Evolutionary conservation across 768 basidiomycete genomes (phyloP), one percentile per base, ranked within the genome.

Genomic region (Scleroderma bovista): DNA sequence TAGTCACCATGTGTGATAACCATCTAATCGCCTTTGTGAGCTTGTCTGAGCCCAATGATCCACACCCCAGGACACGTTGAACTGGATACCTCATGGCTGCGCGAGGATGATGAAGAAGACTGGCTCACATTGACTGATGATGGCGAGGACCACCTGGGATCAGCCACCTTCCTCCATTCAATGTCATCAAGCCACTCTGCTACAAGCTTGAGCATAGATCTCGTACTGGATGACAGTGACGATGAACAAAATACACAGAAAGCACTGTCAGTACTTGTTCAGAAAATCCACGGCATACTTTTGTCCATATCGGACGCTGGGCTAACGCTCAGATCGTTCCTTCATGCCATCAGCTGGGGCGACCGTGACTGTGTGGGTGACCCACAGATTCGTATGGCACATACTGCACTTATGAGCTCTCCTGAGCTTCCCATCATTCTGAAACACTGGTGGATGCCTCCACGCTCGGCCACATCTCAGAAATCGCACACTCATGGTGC

Each of bases 381-480:
- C 39, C 33, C 16, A 2, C 43, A 48, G 13, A 41, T 56, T 31
- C 41, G 32, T 22, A 50, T 41, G 39, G 55, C 53, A 2, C 51
- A 50, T 7, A 57, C 57, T 11, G 17, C 50, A 5, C 44, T 62
- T 17, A 57, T 60, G 56, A 33, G 32, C n/a, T 62, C 59, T 34
- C 42, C 44, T 0, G 53, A 60, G 46, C 56, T 62, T 13, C 58
- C 58, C 4, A 38, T 48, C 13, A 64, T 64, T 37, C 36, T 64
- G 11, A 19, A 48, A 20, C 55, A 57, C 6, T 70, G 68, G 65
- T 60, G 46, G 19, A 57, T 48, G 31, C 68, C 67, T 12, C 66
- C 66, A 20, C 44, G 62, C n/a, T 38, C 44, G 5, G 6, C 39
- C 16, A 31, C 20, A 16, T 50, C 52, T 9, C 53, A 51, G 1